Percentiles rank a stretch among this genome's conserved stretches.
Conservation (phyloP, 306 rosid species). For the Hippophae gyantsensis region DNA sequence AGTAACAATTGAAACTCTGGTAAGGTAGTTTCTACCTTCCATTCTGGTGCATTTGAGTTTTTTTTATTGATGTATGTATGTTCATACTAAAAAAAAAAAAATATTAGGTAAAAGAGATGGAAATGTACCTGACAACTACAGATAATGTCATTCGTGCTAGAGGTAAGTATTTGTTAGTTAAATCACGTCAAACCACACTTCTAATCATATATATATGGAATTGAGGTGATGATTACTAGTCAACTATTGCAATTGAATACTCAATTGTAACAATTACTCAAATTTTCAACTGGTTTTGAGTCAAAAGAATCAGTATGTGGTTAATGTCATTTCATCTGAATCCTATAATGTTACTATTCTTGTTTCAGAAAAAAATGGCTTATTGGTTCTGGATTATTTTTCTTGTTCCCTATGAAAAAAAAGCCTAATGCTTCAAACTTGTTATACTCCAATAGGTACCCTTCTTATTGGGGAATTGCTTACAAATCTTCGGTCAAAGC, state of each 20-base stretch:
- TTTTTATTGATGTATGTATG: conserved; percentile 7
- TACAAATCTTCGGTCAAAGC: conserved; percentile 43
- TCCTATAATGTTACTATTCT: too few species aligned
- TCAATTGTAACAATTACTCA: too few species aligned
- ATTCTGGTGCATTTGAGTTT: background rate
- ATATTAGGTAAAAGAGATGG: conserved; percentile 55
- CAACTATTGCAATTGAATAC: too few species aligned
- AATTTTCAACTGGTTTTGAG: too few species aligned
- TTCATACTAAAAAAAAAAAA: too few species aligned
- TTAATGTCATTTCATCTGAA: too few species aligned
- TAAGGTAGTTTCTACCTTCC: conserved; percentile 13
- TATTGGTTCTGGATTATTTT: background rate
- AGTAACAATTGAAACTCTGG: conserved; percentile 59
- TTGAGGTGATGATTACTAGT: background rate
- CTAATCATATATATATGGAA: background rate
- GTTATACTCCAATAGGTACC: conserved; percentile 42
- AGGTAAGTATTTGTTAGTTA: conserved; percentile 34
- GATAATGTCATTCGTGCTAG: conserved; percentile 62
- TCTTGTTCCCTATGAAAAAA: conserved; percentile 6
- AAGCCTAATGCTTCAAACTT: conserved; percentile 10
- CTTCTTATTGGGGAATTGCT: conserved; percentile 88
- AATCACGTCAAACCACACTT: background rate
- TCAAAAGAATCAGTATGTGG: too few species aligned
- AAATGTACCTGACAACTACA: conserved; percentile 71
- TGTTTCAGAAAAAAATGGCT: background rate